phyloP scores from a whole-genome alignment of 75 land plant species.

The Selaginella tamariscina region DNA sequence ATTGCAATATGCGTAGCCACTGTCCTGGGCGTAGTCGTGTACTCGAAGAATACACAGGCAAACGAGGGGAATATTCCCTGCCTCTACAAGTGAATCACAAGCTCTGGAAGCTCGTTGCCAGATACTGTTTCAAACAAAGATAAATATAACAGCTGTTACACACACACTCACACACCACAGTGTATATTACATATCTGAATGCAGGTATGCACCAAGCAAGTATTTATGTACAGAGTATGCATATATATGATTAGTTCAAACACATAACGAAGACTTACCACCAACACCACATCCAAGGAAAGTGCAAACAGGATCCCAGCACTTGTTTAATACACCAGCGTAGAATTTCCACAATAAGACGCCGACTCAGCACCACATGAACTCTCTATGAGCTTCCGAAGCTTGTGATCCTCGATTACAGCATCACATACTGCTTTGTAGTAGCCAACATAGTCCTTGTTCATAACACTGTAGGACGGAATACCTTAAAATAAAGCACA shows the following conservation, averaged over 20 bases:
- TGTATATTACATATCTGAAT: no score
- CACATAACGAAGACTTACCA: no score
- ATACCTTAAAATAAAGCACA: no score
- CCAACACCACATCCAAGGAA: not conserved
- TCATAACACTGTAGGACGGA: no score
- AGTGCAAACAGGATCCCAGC: not conserved
- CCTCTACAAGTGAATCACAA: not conserved
- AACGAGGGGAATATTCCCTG: not conserved
- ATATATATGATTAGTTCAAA: no score
- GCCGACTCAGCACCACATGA: not conserved
- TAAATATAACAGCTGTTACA: no score
- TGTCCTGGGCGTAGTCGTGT: not conserved
- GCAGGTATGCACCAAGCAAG: no score
- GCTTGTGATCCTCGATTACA: not conserved
- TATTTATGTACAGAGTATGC: no score
- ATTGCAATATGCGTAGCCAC: not conserved
- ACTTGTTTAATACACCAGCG: not conserved
- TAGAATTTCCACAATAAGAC: not conserved
- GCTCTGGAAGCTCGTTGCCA: not conserved
- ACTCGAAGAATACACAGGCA: not conserved
- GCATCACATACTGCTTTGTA: not conserved
- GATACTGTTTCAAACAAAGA: not conserved
- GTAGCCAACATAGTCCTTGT: not conserved
- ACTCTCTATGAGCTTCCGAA: not conserved
- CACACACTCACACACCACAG: no score